These are phyloP conservation scores for Carex myosuroides DNA, from an alignment of 176 grass and related monocot species.

Conservation along the genomic window DNA sequence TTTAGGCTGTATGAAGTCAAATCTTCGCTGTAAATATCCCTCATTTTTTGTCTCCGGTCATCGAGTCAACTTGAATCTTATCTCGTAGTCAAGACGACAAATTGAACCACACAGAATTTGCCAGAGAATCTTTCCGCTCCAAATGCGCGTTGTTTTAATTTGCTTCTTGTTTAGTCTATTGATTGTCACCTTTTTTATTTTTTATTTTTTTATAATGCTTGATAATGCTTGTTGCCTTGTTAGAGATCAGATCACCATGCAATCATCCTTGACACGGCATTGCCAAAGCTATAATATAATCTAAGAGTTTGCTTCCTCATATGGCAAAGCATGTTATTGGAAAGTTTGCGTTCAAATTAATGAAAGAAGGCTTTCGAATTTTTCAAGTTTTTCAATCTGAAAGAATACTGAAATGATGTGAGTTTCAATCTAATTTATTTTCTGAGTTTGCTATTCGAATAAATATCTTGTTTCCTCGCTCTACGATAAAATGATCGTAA, in stretches of 20 bases:
- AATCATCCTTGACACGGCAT: constrained; percentile 2
- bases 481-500: too few relatives aligned
- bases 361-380: too few relatives aligned
- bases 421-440: too few relatives aligned
- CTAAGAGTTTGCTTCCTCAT: background rate
- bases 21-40: too few relatives aligned
- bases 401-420: background rate
- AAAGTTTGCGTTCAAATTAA: background rate
- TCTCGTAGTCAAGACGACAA: constrained; percentile 18
- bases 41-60: background rate
- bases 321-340: constrained; percentile 6
- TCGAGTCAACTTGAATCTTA: constrained; percentile 4
- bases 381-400: too few relatives aligned
- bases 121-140: background rate
- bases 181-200: background rate
- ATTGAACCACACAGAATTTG: background rate
- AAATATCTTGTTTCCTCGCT: too few relatives aligned
- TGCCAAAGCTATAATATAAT: background rate
- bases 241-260: background rate
- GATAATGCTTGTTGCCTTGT: background rate
- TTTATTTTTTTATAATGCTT: background rate
- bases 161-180: background rate
- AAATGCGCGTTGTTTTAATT: constrained; percentile 14
- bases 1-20: too few relatives aligned
- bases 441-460: too few relatives aligned